Evolutionary conservation across 176 grass and related monocot genomes (phyloP).

Genomic region (Alopecurus myosuroides): DNA sequence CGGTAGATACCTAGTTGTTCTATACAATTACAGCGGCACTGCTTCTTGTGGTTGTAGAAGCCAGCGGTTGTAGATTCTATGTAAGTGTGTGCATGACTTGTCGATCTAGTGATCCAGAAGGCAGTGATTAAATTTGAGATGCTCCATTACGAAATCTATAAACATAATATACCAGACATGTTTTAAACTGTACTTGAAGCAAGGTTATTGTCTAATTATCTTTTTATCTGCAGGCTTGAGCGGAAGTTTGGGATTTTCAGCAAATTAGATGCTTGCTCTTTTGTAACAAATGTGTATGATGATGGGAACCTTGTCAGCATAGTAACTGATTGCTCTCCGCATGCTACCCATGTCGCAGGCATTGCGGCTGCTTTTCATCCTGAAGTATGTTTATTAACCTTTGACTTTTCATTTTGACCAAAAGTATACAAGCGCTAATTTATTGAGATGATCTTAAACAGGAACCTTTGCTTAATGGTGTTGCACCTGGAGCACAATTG

Average conservation of each 20-base stretch:
- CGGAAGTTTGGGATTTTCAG: conserved; percentile 88
- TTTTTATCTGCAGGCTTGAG: conserved; percentile 65
- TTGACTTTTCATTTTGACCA: conserved; percentile 22
- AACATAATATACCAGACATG: not conserved
- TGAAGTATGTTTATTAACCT: conserved; percentile 47
- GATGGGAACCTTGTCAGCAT: conserved; percentile 95
- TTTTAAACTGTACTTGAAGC: not conserved
- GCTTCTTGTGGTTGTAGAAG: not conserved
- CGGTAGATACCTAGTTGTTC: not conserved
- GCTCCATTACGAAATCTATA: not conserved
- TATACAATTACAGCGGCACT: not conserved
- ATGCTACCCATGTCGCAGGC: conserved; percentile 96
- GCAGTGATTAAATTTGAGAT: not conserved
- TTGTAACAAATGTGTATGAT: conserved; percentile 90
- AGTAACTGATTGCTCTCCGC: conserved; percentile 97
- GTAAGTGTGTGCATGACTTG: not conserved
- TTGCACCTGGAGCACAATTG: conserved; percentile 94
- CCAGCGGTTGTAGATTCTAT: not conserved
- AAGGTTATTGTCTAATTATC: not conserved
- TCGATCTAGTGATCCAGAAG: not conserved
- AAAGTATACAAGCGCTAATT: not conserved
- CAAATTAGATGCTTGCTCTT: conserved; percentile 96
- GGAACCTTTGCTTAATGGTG: conserved; percentile 92
- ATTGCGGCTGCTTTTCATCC: conserved; percentile 96
- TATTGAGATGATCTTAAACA: conserved; percentile 36